Percentiles rank a stretch among this genome's conserved stretches.
Conservation (phyloP, 257 asterid species). For the Lantana camara region DNA sequence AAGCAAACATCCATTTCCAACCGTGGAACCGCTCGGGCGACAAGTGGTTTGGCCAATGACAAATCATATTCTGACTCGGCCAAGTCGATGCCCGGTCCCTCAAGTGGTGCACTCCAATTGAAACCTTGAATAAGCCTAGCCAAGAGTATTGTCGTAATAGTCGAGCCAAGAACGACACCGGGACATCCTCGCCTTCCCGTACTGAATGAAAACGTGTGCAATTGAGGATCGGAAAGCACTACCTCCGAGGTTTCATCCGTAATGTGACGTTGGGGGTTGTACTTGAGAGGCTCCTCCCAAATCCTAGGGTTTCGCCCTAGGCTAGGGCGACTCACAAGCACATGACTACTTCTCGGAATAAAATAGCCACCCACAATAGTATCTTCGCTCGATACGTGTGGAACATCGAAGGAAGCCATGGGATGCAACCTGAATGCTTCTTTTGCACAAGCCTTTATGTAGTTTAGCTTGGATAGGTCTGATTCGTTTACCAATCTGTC, state of each 20-base stretch:
- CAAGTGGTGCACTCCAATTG: background rate
- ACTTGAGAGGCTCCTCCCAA: conserved; percentile 34
- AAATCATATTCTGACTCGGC: background rate
- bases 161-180: conserved; percentile 22
- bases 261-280: conserved; percentile 36
- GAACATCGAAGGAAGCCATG: conserved; percentile 24
- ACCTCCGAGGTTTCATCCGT: background rate
- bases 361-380: conserved; percentile 31
- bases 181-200: conserved; percentile 44
- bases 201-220: conserved; percentile 32
- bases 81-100: background rate
- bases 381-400: conserved; percentile 32
- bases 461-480: conserved; percentile 35
- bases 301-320: conserved; percentile 41
- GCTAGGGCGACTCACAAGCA: conserved; percentile 33
- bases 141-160: conserved; percentile 23
- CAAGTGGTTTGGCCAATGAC: conserved; percentile 5
- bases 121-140: conserved; percentile 35
- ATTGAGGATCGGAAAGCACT: conserved; percentile 13
- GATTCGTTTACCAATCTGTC: conserved; percentile 38
- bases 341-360: conserved; percentile 40
- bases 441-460: conserved; percentile 30
- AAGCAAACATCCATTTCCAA: conserved; percentile 15
- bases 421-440: conserved; percentile 43
- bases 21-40: conserved; percentile 23